A percentile compares a stretch with the other conserved stretches of the same genome.
These are phyloP conservation scores for Pseudocohnilembus persalinus DNA, from an alignment of 169 alveolate species.

Conservation along the genomic window DNA sequence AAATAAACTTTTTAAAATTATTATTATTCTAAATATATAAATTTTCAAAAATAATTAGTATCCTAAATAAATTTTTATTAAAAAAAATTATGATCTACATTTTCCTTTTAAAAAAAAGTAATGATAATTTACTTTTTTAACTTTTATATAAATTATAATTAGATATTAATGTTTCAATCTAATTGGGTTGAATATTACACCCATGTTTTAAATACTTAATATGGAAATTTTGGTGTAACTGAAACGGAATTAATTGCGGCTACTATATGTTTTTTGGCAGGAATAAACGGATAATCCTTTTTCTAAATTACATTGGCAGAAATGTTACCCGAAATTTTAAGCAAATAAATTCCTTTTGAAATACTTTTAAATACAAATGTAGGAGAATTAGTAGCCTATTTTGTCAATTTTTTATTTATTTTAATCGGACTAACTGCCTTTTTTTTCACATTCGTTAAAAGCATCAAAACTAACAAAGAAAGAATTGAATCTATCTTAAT, in stretches of 20 bases:
- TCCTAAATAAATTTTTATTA: too few species aligned
- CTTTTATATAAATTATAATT: too few species aligned
- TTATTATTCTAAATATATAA: too few species aligned
- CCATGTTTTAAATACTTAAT: constrained; percentile 39
- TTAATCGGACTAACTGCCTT: too few species aligned
- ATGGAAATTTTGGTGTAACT: constrained; percentile 48
- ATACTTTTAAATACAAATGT: background rate
- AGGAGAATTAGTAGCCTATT: background rate
- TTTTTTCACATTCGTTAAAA: background rate
- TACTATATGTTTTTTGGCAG: constrained; percentile 26
- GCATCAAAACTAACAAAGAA: background rate
- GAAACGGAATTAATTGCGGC: constrained; percentile 36
- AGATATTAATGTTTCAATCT: background rate
- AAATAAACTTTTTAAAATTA: too few species aligned
- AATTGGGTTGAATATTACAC: constrained; percentile 39
- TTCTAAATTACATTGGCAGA: constrained; percentile 5
- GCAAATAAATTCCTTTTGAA: background rate
- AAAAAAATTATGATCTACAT: too few species aligned
- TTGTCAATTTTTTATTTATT: background rate
- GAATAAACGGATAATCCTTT: constrained; percentile 26
- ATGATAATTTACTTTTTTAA: too few species aligned
- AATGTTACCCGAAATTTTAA: background rate
- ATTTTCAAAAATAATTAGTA: too few species aligned
- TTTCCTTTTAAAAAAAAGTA: too few species aligned
- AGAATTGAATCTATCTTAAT: background rate